Conservation (phyloP, 2,329 filamentous ascomycete genomes). For the Botrytis paeoniae region DNA sequence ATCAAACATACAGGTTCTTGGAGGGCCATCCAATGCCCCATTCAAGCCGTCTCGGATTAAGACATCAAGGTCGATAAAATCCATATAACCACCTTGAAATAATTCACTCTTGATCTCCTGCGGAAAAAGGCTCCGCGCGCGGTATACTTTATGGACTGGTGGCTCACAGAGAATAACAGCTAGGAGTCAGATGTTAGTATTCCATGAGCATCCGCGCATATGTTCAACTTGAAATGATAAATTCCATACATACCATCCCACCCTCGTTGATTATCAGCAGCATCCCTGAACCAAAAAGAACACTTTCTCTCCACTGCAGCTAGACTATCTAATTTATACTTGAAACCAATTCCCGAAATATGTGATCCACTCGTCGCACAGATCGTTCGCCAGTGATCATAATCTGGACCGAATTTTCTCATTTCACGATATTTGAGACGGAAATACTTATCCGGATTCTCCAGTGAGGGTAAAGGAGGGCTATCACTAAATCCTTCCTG, state of each 20-base stretch:
- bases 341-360: conserved; percentile 18
- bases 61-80: conserved; percentile 2
- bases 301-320: conserved; percentile 13
- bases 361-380: conserved; percentile 17
- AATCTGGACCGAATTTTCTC: conserved; percentile 16
- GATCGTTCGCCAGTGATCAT: conserved; percentile 16
- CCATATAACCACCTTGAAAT: conserved; percentile 6
- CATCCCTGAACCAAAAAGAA: conserved; percentile 12
- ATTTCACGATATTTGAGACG: conserved; percentile 23
- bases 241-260: conserved; percentile 9
- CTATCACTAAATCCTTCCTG: conserved; percentile 13
- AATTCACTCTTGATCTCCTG: conserved; percentile 4
- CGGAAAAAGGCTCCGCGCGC: not conserved
- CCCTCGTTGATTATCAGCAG: not conserved
- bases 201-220: not conserved
- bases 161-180: conserved; percentile 7
- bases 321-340: not conserved
- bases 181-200: not conserved
- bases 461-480: conserved; percentile 4
- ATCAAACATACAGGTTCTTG: conserved; percentile 21
- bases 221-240: not conserved
- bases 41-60: not conserved
- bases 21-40: conserved; percentile 2
- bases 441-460: conserved; percentile 17
- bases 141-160: conserved; percentile 2